Conservation (phyloP, 805 yeast species). For the Spathaspora girioi region DNA sequence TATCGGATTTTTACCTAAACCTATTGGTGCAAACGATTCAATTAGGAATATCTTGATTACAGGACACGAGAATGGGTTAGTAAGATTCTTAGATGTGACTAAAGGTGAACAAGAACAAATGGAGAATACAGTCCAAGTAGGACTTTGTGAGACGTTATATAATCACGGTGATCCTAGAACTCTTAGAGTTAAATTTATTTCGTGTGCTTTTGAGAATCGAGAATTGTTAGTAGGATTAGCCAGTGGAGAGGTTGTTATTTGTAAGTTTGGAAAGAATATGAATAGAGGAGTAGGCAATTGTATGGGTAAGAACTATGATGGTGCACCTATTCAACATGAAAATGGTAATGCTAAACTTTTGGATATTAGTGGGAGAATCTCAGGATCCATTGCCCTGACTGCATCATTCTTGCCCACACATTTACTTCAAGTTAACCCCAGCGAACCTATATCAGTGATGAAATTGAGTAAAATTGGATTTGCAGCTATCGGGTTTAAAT, state of each 20-base stretch:
- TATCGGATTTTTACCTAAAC: slow-evolving; percentile 22
- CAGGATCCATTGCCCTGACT: slow-evolving; percentile 31
- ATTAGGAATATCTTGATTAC: slow-evolving; percentile 57
- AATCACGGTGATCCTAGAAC: slow-evolving; percentile 25
- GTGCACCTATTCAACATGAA: slow-evolving; percentile 26
- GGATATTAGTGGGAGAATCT: slow-evolving; percentile 54
- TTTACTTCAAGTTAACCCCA: slow-evolving; percentile 30
- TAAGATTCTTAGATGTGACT: slow-evolving; percentile 81
- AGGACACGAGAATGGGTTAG: slow-evolving; percentile 83
- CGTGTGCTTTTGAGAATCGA: slow-evolving; percentile 74
- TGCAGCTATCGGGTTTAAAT: slow-evolving; percentile 71
- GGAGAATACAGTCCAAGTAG: slow-evolving; percentile 29
- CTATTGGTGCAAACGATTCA: slow-evolving; percentile 37
- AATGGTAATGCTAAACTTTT: slow-evolving; percentile 37
- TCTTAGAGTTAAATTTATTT: slow-evolving; percentile 51
- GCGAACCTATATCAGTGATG: slow-evolving; percentile 51
- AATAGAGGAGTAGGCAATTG: slow-evolving; percentile 4
- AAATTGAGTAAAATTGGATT: slow-evolving; percentile 77
- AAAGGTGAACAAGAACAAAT: slow-evolving; percentile 53
- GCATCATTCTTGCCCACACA: slow-evolving; percentile 32
- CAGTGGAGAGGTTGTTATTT: slow-evolving; percentile 71
- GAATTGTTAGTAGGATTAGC: slow-evolving; percentile 69
- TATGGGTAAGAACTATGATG: slow-evolving; percentile 19
- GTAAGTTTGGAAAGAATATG: slow-evolving; percentile 55
- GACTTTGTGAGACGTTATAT: slow-evolving; percentile 30